Percentiles rank a stretch among this genome's conserved stretches.
Conservation (phyloP, 2,329 filamentous ascomycete genomes). For the Pseudofabraea citricarpa region DNA sequence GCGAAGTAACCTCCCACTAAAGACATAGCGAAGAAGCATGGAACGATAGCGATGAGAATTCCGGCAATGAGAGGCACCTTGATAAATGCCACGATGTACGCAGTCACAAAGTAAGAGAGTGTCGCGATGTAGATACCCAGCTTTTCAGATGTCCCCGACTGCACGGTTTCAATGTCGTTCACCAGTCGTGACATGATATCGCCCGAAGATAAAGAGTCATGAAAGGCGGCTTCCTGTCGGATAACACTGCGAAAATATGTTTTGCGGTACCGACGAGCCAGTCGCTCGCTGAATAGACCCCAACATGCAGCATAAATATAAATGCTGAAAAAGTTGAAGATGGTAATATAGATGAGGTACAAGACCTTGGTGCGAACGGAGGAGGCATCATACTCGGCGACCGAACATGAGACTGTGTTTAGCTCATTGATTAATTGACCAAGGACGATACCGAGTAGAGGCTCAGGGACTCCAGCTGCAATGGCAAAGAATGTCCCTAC, state of each 20-base stretch:
- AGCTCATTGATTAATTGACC: slow-evolving; percentile 60
- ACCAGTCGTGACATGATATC: slow-evolving; percentile 45
- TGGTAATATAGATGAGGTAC: slow-evolving; percentile 57
- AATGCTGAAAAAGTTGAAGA: slow-evolving; percentile 58
- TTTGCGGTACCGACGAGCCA: slow-evolving; percentile 49
- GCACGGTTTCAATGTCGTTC: slow-evolving; percentile 51
- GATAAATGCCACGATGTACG: slow-evolving; percentile 56
- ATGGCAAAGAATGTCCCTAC: slow-evolving; percentile 41
- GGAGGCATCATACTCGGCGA: slow-evolving; percentile 4
- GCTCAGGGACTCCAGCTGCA: slow-evolving; percentile 56
- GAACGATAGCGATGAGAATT: slow-evolving; percentile 48
- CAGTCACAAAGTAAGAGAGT: slow-evolving; percentile 51
- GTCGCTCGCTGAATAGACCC: slow-evolving; percentile 48
- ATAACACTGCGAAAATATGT: slow-evolving; percentile 45
- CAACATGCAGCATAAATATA: slow-evolving; percentile 60
- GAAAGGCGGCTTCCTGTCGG: slow-evolving; percentile 48
- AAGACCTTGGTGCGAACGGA: slow-evolving; percentile 43
- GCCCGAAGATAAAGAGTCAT: slow-evolving; percentile 47
- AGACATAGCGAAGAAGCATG: slow-evolving; percentile 28
- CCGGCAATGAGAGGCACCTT: slow-evolving; percentile 48
- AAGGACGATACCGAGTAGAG: slow-evolving; percentile 59
- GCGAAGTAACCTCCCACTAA: slow-evolving; percentile 43
- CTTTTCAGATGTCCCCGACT: slow-evolving; percentile 54
- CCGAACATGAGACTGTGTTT: slow-evolving; percentile 41
- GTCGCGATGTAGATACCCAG: slow-evolving; percentile 51